These are phyloP conservation scores for Clitocybe nebularis DNA, from an alignment of 1,284 basidiomycete species.

Conservation along the genomic window DNA sequence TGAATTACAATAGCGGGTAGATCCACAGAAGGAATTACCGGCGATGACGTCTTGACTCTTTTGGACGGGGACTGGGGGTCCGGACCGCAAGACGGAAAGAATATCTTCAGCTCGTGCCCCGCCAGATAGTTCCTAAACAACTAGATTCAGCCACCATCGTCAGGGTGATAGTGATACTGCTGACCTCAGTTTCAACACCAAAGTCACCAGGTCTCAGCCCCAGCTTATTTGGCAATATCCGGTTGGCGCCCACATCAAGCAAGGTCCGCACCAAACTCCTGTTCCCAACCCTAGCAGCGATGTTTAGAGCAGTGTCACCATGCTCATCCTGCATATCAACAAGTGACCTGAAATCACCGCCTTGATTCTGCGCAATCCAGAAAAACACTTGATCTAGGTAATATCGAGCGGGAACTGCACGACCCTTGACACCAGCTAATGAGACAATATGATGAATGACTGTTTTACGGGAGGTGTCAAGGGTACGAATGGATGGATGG, in stretches of 20 bases:
- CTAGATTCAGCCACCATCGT: too few species aligned
- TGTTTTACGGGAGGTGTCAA: constrained; percentile 87
- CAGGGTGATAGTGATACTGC: constrained; percentile 21
- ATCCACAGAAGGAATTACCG: constrained; percentile 39
- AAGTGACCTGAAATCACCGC: constrained; percentile 72
- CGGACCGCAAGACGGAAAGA: constrained; percentile 63
- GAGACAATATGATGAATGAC: constrained; percentile 95
- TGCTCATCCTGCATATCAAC: constrained; percentile 94
- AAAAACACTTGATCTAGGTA: constrained; percentile 91
- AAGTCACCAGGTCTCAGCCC: constrained; percentile 93
- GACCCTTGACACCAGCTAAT: constrained; percentile 87
- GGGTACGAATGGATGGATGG: constrained; percentile 76
- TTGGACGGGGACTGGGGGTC: constrained; percentile 71
- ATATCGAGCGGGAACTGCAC: constrained; percentile 81
- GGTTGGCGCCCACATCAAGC: constrained; percentile 92
- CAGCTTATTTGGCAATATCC: constrained; percentile 88
- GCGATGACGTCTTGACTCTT: constrained; percentile 89
- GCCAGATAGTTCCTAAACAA: constrained; percentile 58
- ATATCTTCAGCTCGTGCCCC: constrained; percentile 74
- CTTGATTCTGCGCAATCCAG: constrained; percentile 72
- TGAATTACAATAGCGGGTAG: too few species aligned
- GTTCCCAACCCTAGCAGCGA: constrained; percentile 93
- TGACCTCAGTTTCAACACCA: constrained; percentile 86
- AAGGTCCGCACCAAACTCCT: constrained; percentile 83
- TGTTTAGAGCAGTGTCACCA: constrained; percentile 95